Evolutionary conservation across 139 green algal species (phyloP).

Genomic region (Chlamydomonas incerta): DNA sequence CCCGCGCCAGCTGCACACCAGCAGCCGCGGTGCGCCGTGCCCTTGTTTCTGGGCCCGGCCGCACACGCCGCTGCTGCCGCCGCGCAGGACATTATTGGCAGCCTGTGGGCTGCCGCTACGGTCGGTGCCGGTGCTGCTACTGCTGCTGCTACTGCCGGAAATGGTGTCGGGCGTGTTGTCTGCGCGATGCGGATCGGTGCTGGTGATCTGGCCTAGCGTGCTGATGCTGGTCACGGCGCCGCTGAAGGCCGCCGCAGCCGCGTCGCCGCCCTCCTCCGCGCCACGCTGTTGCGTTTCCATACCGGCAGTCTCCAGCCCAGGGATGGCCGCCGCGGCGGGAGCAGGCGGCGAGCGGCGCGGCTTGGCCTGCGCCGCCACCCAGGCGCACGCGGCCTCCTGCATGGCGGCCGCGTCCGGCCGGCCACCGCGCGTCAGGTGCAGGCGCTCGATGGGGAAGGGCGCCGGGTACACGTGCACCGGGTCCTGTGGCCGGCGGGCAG

Average conservation of each 20-base stretch:
- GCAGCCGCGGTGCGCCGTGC: no score
- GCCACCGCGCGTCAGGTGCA: constrained; percentile 14
- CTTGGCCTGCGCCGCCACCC: constrained; percentile 37
- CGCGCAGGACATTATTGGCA: no score
- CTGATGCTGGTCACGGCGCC: constrained; percentile 4
- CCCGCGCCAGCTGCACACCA: no score
- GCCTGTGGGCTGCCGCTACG: no score
- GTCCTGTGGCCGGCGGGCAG: no score
- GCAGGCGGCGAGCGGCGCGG: background rate
- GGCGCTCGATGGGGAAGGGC: constrained; percentile 9
- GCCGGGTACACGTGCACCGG: constrained; percentile 33
- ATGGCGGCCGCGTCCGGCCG: constrained; percentile 2
- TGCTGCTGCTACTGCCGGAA: no score
- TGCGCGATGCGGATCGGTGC: background rate
- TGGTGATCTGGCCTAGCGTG: background rate
- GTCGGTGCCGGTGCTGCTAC: no score
- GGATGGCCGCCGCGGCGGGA: no score
- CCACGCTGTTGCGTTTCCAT: background rate
- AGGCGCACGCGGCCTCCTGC: constrained; percentile 19
- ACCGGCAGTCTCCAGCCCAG: no score
- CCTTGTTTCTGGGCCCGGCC: no score
- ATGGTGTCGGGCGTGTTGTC: no score
- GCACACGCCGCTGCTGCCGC: no score
- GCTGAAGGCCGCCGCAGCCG: background rate
- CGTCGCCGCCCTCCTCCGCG: background rate